Evolutionary conservation across 805 yeast genomes (phyloP).

Genomic region (Candida multigemmis): DNA sequence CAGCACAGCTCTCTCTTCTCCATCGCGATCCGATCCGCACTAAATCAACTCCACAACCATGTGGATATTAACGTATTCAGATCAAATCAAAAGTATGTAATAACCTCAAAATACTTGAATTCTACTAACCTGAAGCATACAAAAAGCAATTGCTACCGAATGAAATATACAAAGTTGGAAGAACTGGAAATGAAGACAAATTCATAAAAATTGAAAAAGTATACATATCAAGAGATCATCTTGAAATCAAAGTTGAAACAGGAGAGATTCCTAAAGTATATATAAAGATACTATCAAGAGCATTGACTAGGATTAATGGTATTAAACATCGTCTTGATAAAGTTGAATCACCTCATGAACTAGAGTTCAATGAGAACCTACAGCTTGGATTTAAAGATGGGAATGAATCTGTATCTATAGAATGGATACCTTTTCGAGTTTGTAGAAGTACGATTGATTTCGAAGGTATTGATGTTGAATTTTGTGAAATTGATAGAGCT

Average conservation of each 20-base stretch:
- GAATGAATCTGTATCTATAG: slow-evolving; percentile 1
- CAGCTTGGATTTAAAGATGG: slow-evolving; percentile 4
- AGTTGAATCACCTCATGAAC: slow-evolving; percentile 2
- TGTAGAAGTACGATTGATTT: too few species aligned
- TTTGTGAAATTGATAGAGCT: too few species aligned
- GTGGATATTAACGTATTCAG: too few species aligned
- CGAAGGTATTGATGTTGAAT: too few species aligned
- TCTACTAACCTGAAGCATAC: background rate
- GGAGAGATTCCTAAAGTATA: slow-evolving; percentile 1
- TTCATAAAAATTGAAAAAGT: slow-evolving; percentile 2
- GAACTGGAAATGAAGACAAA: slow-evolving; percentile 1
- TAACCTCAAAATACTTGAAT: too few species aligned
- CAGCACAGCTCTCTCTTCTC: too few species aligned
- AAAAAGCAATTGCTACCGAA: slow-evolving; percentile 1
- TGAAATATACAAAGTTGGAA: slow-evolving; percentile 2
- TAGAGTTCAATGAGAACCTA: slow-evolving; percentile 3
- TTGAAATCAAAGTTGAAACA: slow-evolving; percentile 2
- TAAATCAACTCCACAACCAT: too few species aligned
- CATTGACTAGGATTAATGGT: slow-evolving; percentile 6
- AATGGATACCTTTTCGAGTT: slow-evolving; percentile 5
- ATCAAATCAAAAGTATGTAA: too few species aligned
- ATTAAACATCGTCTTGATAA: slow-evolving; percentile 5
- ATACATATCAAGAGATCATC: slow-evolving; percentile 6
- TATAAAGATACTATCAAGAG: slow-evolving; percentile 3
- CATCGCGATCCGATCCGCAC: too few species aligned